These are phyloP conservation scores for Dendryphion nanum DNA, from an alignment of 2,329 filamentous ascomycete genomes.

Conservation along the genomic window DNA sequence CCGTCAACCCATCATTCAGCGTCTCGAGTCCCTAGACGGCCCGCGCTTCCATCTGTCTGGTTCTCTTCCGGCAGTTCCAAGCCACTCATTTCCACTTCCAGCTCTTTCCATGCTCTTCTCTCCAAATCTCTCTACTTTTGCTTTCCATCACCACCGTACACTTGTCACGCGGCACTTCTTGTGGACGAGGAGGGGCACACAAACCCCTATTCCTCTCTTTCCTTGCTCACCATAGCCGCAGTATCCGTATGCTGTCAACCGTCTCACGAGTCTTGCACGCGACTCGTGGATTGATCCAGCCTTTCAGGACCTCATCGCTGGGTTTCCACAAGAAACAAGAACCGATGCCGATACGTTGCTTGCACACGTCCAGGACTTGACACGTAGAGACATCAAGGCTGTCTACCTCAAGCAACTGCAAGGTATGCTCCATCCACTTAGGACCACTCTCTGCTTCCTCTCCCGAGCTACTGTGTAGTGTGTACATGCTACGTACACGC, in stretches of 20 bases:
- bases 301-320: slow-evolving; percentile 67
- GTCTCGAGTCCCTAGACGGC: slow-evolving; percentile 15
- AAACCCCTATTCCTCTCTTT: slow-evolving; percentile 15
- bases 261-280: slow-evolving; percentile 62
- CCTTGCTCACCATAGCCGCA: slow-evolving; percentile 43
- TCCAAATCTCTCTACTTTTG: slow-evolving; percentile 12
- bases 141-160: background rate
- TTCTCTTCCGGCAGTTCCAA: slow-evolving; percentile 15
- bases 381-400: slow-evolving; percentile 70
- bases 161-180: background rate
- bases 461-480: too few relatives aligned
- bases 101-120: slow-evolving; percentile 5
- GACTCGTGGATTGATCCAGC: slow-evolving; percentile 64
- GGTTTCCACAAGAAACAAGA: slow-evolving; percentile 67
- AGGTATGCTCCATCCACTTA: slow-evolving; percentile 27
- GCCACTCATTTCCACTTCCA: slow-evolving; percentile 27
- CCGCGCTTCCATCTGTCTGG: slow-evolving; percentile 19
- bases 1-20: background rate
- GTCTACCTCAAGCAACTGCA: slow-evolving; percentile 77
- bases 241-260: slow-evolving; percentile 75
- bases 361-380: slow-evolving; percentile 68
- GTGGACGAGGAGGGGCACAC: background rate
- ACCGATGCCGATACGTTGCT: slow-evolving; percentile 59
- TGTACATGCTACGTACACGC: too few relatives aligned
- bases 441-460: background rate